A percentile compares a stretch with the other conserved stretches of the same genome.
Conservation (phyloP, 2,329 filamentous ascomycete genomes). For the Microascus cirrosus region DNA sequence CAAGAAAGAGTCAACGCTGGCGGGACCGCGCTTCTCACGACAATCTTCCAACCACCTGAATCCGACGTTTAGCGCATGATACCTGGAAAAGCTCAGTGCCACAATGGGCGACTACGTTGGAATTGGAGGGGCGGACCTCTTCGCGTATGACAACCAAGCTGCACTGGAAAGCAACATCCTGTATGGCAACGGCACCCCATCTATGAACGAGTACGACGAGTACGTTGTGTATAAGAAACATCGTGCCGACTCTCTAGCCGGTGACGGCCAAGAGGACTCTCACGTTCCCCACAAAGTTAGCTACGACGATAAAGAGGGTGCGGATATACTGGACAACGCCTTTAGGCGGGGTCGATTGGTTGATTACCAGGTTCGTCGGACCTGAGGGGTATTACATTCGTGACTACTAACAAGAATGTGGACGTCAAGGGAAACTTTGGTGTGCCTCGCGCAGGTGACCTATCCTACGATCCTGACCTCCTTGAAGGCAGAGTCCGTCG, state of each 20-base stretch:
- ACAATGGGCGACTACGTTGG: conserved; percentile 3
- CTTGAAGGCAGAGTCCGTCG: conserved; percentile 23
- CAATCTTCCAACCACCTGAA: not conserved
- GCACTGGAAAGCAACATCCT: conserved; percentile 22
- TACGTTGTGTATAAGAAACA: conserved; percentile 22
- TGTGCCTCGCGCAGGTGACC: conserved; percentile 8
- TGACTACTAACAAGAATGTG: not conserved
- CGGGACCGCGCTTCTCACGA: not conserved
- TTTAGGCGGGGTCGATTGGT: conserved; percentile 18
- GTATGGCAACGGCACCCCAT: conserved; percentile 14
- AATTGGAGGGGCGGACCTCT: conserved; percentile 18
- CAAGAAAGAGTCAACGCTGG: not conserved
- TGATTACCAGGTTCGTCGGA: conserved; percentile 15
- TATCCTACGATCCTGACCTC: conserved; percentile 10
- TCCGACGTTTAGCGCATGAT: not conserved
- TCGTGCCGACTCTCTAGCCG: conserved; percentile 7
- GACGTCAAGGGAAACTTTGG: conserved; percentile 13
- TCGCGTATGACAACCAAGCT: conserved; percentile 22
- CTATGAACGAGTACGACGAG: conserved; percentile 24
- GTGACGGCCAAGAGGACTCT: conserved; percentile 8
- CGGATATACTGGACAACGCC: conserved; percentile 19
- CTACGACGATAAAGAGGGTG: conserved; percentile 17
- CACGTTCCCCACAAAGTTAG: conserved; percentile 21
- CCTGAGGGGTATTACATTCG: too few relatives aligned
- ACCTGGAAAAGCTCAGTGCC: not conserved